These are phyloP conservation scores for Tolypocladium sp. DNA, from an alignment of 2,329 filamentous ascomycete genomes.

Conservation along the genomic window DNA sequence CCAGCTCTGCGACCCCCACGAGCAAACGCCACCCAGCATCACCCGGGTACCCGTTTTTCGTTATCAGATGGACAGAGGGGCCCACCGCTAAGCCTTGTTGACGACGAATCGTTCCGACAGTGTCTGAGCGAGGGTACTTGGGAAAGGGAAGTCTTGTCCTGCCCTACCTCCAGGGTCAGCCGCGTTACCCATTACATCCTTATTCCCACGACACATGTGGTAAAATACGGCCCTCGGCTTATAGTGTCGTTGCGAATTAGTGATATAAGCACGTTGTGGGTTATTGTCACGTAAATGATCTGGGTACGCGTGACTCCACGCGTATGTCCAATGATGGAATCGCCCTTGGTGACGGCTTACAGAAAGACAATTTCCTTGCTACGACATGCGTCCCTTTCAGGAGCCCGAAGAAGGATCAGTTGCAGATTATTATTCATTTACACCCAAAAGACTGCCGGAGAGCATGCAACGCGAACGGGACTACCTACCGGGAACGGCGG, in stretches of 20 bases:
- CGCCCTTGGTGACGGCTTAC: too few species aligned
- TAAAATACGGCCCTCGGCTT: neutral
- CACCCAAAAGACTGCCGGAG: too few species aligned
- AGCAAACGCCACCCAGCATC: neutral
- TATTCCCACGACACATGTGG: neutral
- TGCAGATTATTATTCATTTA: too few species aligned
- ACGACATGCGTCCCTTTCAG: too few species aligned
- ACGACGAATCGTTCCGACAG: neutral
- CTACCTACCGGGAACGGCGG: neutral
- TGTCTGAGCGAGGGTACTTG: neutral
- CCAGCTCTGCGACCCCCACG: neutral
- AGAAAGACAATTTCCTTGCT: too few species aligned
- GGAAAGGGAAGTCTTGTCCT: neutral
- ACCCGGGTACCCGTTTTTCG: neutral
- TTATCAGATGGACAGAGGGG: neutral
- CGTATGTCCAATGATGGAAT: too few species aligned
- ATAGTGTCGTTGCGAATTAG: too few species aligned
- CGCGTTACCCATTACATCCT: neutral
- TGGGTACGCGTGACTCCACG: too few species aligned
- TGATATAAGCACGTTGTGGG: too few species aligned
- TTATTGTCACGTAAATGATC: too few species aligned
- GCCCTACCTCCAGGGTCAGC: neutral
- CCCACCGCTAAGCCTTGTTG: neutral
- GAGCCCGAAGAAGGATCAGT: too few species aligned
- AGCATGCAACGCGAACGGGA: too few species aligned